Evolutionary conservation across 1,284 basidiomycete species (phyloP).

Genomic region (Fomitopsis betulina): DNA sequence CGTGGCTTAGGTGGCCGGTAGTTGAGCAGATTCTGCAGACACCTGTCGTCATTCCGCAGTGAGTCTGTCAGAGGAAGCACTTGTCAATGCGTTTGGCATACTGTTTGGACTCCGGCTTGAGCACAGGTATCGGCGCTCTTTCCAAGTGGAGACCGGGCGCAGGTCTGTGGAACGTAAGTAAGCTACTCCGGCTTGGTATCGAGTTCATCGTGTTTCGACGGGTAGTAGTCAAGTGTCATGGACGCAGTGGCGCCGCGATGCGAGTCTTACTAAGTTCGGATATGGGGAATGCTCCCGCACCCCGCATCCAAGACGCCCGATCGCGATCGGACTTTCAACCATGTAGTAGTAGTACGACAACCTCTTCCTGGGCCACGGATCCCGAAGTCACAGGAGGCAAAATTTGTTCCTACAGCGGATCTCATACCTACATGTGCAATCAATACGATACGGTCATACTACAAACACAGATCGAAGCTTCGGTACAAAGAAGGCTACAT

Average conservation of each 20-base stretch:
- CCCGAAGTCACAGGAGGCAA: background rate
- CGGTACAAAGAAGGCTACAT: background rate
- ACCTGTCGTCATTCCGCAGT: slow-evolving; percentile 34
- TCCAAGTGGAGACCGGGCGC: slow-evolving; percentile 34
- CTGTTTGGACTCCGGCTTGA: slow-evolving; percentile 45
- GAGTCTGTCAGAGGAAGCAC: background rate
- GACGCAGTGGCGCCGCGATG: background rate
- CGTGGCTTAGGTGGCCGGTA: slow-evolving; percentile 45
- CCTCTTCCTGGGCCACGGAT: background rate
- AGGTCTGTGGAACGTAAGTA: slow-evolving; percentile 40
- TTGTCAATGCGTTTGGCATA: slow-evolving; percentile 16
- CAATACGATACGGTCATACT: background rate
- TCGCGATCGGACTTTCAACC: background rate
- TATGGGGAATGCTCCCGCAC: background rate
- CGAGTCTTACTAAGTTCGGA: too few species aligned
- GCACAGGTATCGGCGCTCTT: slow-evolving; percentile 37
- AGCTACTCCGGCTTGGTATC: slow-evolving; percentile 6
- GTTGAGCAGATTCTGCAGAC: slow-evolving; percentile 50
- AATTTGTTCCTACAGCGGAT: too few species aligned
- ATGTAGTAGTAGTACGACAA: background rate
- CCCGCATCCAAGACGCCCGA: background rate
- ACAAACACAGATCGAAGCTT: background rate
- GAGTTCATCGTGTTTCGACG: background rate
- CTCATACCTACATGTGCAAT: background rate
- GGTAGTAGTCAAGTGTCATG: background rate